Evolutionary conservation across 768 basidiomycete species (phyloP), one percentile per base, ranked within the genome.

Genomic region (Boletellus sp.): DNA sequence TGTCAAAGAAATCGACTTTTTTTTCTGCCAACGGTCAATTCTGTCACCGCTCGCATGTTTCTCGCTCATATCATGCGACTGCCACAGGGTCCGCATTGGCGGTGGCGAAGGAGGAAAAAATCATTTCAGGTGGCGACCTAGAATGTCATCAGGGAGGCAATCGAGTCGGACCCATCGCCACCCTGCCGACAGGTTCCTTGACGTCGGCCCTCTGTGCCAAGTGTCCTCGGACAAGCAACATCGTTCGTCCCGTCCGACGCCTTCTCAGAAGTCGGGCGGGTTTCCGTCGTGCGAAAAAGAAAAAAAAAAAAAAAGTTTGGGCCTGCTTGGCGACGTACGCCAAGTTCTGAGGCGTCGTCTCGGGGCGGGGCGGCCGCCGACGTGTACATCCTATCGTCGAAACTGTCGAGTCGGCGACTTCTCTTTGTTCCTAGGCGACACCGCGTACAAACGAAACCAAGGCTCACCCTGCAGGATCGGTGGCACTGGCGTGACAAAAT

Each of bases 191-290:
- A 6, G 62, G 56, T 19, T 53, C 61, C 19, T 61, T 48, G 33
- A 80, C 64, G 46, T 81, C 77, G 4, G 58, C 63, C n/a, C 15
- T 68, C 68, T 20, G 49, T 56, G 2, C 75, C 78, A 7, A 72
- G 64, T n/a, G n/a, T n/a, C n/a, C n/a, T n/a, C 74, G 72, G 28
- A 28, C 28, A 10, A 28, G 11, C 28, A 10, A 64, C 57, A 52
- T 74, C 74, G 3, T 52, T 52, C 36, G 60, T 64, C 52, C 76
- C 78, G 19, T 74, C 73, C 31, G 76, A 72, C 51, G n/a, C n/a
- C n/a, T 74, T 66, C 0, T 78, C 81, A 68, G 8, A 85, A 91
- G 61, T 92, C 90, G 4, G 87, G 85, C 8, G 87, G 86, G 20
- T 83, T n/a, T 77, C 20, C 77, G 59, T 7, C 83, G 83, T 8